Conservation (phyloP, 306 rosid species). For the Quercus dentata region DNA sequence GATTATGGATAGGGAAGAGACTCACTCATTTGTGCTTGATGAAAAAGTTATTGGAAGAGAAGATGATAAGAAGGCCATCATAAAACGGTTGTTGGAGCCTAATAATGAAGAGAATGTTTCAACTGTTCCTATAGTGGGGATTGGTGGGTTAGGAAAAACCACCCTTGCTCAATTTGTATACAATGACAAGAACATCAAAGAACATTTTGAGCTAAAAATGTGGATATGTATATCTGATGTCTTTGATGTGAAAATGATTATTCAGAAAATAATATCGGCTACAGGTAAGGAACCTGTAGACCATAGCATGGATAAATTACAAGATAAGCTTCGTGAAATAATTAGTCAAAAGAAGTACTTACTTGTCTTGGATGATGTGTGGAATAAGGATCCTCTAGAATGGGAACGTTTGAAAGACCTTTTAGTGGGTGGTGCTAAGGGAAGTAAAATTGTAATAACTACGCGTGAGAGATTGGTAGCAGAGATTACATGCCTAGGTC, state of each 20-base stretch:
- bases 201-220: conserved; percentile 14
- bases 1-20: no score
- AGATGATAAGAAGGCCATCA: conserved; percentile 1
- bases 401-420: conserved; percentile 21
- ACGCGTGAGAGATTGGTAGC: conserved; percentile 25
- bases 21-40: no score
- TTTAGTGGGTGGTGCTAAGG: conserved; percentile 22
- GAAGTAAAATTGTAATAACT: conserved; percentile 35
- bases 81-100: not conserved
- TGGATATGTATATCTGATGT: no score
- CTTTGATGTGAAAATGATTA: not conserved
- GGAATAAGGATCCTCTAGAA: conserved; percentile 19
- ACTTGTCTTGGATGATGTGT: conserved; percentile 42
- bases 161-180: conserved; percentile 37
- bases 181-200: conserved; percentile 11
- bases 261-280: conserved; percentile 13
- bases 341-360: conserved; percentile 24
- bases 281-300: no score
- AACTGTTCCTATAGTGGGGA: conserved; percentile 30
- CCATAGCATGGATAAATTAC: conserved; percentile 19
- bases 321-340: not conserved
- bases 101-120: conserved; percentile 17
- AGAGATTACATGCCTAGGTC: not conserved
- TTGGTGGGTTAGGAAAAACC: conserved; percentile 54
- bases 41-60: conserved; percentile 35